phyloP scores from a whole-genome alignment of 2,329 filamentous ascomycete genomes.

The Bipolaris sorokiniana region DNA sequence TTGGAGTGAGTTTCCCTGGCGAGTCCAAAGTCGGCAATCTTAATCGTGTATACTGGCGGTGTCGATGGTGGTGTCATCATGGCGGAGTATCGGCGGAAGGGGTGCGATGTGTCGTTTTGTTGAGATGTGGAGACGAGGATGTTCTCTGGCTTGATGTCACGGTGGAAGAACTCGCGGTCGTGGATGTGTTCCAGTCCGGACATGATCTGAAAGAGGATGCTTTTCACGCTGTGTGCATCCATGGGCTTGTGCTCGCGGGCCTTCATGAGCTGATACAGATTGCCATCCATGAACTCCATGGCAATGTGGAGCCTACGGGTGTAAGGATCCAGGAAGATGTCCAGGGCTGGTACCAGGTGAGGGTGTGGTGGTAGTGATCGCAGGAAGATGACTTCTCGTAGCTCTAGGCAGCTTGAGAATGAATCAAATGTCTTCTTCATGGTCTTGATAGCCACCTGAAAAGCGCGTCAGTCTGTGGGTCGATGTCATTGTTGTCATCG shows the following conservation, averaged over 20 bases:
- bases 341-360: constrained; percentile 94
- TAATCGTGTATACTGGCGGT: constrained; percentile 91
- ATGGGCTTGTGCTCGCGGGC: constrained; percentile 92
- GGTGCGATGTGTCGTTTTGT: constrained; percentile 78
- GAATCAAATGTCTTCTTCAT: constrained; percentile 99
- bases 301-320: constrained; percentile 96
- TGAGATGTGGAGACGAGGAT: constrained; percentile 94
- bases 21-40: constrained; percentile 97
- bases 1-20: constrained; percentile 98
- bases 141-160: constrained; percentile 99
- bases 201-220: constrained; percentile 96
- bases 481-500: constrained; percentile 11
- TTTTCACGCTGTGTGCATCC: constrained; percentile 92
- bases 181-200: constrained; percentile 97
- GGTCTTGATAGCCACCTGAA: constrained; percentile 95
- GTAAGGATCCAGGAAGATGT: constrained; percentile 97
- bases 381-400: constrained; percentile 96
- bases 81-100: constrained; percentile 90
- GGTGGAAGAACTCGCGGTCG: constrained; percentile 95
- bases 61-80: constrained; percentile 94
- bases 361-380: constrained; percentile 84
- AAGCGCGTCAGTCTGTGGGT: constrained; percentile 29
- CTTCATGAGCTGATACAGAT: constrained; percentile 99
- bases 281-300: constrained; percentile 99
- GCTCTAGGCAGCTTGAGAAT: constrained; percentile 85